These are phyloP conservation scores for Ogataea naganishii DNA, from an alignment of 805 yeast genomes.

Conservation along the genomic window DNA sequence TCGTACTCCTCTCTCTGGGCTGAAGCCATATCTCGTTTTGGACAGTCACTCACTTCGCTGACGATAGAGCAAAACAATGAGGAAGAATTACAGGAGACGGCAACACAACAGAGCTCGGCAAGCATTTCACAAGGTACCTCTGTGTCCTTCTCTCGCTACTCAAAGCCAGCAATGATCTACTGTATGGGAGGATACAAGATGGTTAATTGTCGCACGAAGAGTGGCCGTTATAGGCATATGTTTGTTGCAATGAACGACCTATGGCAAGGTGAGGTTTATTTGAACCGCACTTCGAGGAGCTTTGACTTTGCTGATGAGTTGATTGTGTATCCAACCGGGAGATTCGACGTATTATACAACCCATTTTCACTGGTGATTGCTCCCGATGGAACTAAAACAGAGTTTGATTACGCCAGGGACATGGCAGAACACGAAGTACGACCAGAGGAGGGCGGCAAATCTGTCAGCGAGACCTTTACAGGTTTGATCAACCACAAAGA, in stretches of 20 bases:
- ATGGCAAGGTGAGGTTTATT: conserved; percentile 24
- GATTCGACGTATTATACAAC: conserved; percentile 14
- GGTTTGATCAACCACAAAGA: conserved; percentile 16
- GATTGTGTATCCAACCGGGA: conserved; percentile 22
- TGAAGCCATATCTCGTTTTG: conserved; percentile 23
- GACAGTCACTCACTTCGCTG: conserved; percentile 15
- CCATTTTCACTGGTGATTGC: conserved; percentile 4
- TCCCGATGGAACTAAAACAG: not conserved
- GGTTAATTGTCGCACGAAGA: conserved; percentile 26
- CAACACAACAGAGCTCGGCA: conserved; percentile 24
- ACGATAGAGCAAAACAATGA: conserved; percentile 20
- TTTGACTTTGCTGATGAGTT: conserved; percentile 20
- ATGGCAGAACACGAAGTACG: conserved; percentile 11
- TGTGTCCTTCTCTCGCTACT: too few relatives aligned
- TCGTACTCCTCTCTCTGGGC: conserved; percentile 17
- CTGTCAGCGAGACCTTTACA: conserved; percentile 7
- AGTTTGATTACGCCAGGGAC: conserved; percentile 6
- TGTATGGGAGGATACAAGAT: conserved; percentile 43
- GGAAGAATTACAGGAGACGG: conserved; percentile 16
- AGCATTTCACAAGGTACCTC: too few relatives aligned
- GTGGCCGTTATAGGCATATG: conserved; percentile 32
- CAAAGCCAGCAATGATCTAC: conserved; percentile 25
- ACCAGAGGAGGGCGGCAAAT: conserved; percentile 4
- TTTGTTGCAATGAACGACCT: conserved; percentile 25
- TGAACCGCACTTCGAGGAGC: conserved; percentile 20